Base-by-base conservation (phyloP, 768 basidiomycete species). In the Russula emetica region DNA sequence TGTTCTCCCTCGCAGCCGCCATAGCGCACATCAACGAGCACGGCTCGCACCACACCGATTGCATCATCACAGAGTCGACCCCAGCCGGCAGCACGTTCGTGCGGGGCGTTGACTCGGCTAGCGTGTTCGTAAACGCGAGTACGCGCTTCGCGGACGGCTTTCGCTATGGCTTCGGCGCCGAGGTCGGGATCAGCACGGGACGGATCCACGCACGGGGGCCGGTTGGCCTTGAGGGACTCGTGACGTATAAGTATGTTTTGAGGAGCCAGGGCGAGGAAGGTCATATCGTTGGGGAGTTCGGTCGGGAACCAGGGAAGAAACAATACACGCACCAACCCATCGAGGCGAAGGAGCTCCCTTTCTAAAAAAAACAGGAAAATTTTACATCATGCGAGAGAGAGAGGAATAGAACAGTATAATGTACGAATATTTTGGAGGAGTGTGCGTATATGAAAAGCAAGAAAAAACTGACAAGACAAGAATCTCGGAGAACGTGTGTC, bases 61-160 rank as follows among this genome's bases (percentile, higher is more conserved):
- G 81, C 59, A 98, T 99, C 74, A 80, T 98, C 50, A 94, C 96
- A 6, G 92, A 97, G 74, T 82, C 84, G 51, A 81, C 84, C 2
- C 68, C 70, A 9, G 83, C 87, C 34, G 85, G 83, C 42, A 80
- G 85, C 34, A 78, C 77, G 34, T 99, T 98, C 78, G 91, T 87
- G 73, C 82, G 88, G 20, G 92, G 92, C 8, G 87, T 98, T 26
- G 95, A 96, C 73, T 90, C 90, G 0, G 90, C 96, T 0, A 92
- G 94, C 34, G 92, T 92, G 5, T 99, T 89, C 70, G 83, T 96
- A 63, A 98, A 99, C 70, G 95, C 95, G 8, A 93, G 90, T 71
- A 98, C 97, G 11, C 83, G 97, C 42, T 98, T 99, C 73, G 88
- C 95, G 0, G 97, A 99, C 74, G 96, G 97, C 14, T 97, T 95